Evolutionary conservation across 495 filamentous ascomycete genomes (phyloP).

Genomic region (Penicillium pancosmium): DNA sequence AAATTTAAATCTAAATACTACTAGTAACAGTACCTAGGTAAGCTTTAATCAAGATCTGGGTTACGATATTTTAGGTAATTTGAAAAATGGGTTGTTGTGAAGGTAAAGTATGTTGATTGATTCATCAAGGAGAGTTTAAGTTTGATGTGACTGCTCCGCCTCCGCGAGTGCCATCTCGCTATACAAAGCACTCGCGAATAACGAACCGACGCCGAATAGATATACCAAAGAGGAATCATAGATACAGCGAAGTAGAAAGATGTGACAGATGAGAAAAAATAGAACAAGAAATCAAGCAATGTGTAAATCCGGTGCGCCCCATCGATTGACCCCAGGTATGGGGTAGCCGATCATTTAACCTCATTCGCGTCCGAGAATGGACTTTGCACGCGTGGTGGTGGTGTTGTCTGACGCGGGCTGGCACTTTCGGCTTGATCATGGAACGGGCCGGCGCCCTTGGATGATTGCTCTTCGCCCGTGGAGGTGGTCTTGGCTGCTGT

Average conservation of each 20-base stretch:
- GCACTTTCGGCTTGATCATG: slow-evolving; percentile 51
- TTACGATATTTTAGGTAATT: too few species aligned
- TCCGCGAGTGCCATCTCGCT: slow-evolving; percentile 29
- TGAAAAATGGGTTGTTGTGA: too few species aligned
- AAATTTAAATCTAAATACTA: neutral
- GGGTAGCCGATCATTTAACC: slow-evolving; percentile 55
- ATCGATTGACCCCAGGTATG: neutral
- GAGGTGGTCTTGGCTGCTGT: slow-evolving; percentile 16
- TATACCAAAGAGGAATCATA: slow-evolving; percentile 24
- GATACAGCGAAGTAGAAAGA: slow-evolving; percentile 26
- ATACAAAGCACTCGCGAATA: slow-evolving; percentile 23
- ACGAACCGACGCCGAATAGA: slow-evolving; percentile 22
- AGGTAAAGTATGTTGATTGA: neutral
- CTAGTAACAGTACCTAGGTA: too few species aligned
- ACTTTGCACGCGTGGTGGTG: slow-evolving; percentile 40
- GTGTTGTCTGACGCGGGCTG: slow-evolving; percentile 28
- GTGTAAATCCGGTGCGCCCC: slow-evolving; percentile 9
- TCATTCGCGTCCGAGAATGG: slow-evolving; percentile 53
- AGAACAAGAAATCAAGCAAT: slow-evolving; percentile 12
- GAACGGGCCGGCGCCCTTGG: slow-evolving; percentile 58
- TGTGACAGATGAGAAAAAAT: slow-evolving; percentile 6
- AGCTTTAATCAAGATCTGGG: too few species aligned
- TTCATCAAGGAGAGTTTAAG: slow-evolving; percentile 5
- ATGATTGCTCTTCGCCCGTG: slow-evolving; percentile 21
- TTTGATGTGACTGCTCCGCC: slow-evolving; percentile 13